These are phyloP conservation scores for Obelidium mucronatum DNA, from an alignment of 192 early-diverging fungal species.

Conservation along the genomic window DNA sequence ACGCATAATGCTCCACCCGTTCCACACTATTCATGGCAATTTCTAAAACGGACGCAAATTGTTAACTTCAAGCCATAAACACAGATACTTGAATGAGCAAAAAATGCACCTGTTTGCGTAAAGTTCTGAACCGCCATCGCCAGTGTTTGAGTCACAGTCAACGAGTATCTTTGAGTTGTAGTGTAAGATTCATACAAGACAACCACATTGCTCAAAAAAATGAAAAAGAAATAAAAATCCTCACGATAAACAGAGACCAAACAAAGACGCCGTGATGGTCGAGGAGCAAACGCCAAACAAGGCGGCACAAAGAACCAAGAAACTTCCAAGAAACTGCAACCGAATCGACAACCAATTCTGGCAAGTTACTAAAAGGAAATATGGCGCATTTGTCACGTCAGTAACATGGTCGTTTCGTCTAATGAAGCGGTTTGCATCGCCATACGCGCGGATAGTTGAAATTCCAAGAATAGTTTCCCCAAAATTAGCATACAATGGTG, in stretches of 20 bases:
- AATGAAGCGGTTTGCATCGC: slow-evolving; percentile 26
- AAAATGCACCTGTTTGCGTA: slow-evolving; percentile 65
- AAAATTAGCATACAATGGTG: slow-evolving; percentile 74
- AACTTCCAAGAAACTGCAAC: slow-evolving; percentile 79
- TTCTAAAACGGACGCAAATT: too few species aligned
- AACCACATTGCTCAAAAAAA: too few species aligned
- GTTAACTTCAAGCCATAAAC: too few species aligned
- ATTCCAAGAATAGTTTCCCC: slow-evolving; percentile 79
- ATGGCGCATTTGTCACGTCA: slow-evolving; percentile 81
- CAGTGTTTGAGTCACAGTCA: slow-evolving; percentile 77
- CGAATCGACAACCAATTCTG: slow-evolving; percentile 78
- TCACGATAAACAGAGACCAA: slow-evolving; percentile 41
- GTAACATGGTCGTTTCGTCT: slow-evolving; percentile 56
- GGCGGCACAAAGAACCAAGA: slow-evolving; percentile 78
- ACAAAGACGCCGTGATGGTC: slow-evolving; percentile 59
- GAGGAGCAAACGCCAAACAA: slow-evolving; percentile 70
- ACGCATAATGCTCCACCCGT: slow-evolving; percentile 54
- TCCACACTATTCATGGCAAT: slow-evolving; percentile 61
- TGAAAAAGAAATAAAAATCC: background rate
- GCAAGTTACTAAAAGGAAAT: slow-evolving; percentile 74
- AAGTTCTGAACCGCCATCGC: slow-evolving; percentile 80
- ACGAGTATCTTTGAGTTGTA: slow-evolving; percentile 60
- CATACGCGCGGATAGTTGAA: slow-evolving; percentile 83
- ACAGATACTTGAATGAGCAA: too few species aligned
- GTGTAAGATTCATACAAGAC: background rate